phyloP scores from a whole-genome alignment of 2,329 filamentous ascomycete species.

The Penicillium griseofulvum region DNA sequence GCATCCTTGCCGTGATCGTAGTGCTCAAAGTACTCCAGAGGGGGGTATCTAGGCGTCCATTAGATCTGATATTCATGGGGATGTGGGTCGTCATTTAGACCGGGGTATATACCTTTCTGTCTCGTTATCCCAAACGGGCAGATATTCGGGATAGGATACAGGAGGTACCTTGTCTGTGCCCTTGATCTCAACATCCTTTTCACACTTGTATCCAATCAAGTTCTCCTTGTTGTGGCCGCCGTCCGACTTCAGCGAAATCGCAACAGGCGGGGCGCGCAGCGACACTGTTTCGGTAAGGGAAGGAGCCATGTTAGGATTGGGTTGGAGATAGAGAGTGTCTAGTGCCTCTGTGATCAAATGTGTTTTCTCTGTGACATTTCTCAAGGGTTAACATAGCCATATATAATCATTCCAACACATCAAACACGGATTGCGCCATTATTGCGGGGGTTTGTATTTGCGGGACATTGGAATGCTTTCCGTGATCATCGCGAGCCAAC shows the following conservation, averaged over 20 bases:
- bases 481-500: not conserved
- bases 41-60: slow-evolving; percentile 49
- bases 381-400: not conserved
- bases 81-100: not conserved
- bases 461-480: not conserved
- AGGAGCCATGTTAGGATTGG: slow-evolving; percentile 31
- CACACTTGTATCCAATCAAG: slow-evolving; percentile 35
- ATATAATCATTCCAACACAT: slow-evolving; percentile 12
- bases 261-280: slow-evolving; percentile 26
- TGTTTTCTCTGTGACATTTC: not conserved
- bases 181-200: slow-evolving; percentile 53
- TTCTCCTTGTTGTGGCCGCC: slow-evolving; percentile 39
- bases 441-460: slow-evolving; percentile 14
- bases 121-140: slow-evolving; percentile 67
- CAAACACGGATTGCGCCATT: slow-evolving; percentile 14
- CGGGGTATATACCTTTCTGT: slow-evolving; percentile 33
- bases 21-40: slow-evolving; percentile 68
- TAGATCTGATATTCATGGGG: not conserved
- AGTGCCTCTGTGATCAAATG: not conserved
- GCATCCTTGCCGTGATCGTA: slow-evolving; percentile 74
- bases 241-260: slow-evolving; percentile 28
- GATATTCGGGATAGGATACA: slow-evolving; percentile 68
- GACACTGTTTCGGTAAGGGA: slow-evolving; percentile 32
- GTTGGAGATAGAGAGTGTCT: not conserved
- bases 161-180: slow-evolving; percentile 54